Evolutionary conservation across 2,329 filamentous ascomycete genomes (phyloP), one percentile per base, ranked within the genome.

Genomic region (Monilinia polystroma): DNA sequence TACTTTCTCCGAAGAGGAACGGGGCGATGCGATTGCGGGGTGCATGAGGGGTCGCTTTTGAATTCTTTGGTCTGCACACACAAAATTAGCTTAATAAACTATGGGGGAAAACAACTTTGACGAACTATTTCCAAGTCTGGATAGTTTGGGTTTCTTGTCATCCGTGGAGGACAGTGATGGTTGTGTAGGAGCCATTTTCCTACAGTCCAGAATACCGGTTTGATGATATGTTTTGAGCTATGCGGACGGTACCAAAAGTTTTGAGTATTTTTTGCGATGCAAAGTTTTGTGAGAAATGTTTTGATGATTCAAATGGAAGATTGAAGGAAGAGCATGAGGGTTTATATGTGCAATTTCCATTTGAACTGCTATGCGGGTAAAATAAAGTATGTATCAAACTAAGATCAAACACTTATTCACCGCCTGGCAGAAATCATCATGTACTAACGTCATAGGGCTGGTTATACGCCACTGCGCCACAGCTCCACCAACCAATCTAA

Each of bases 21-120:
- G 70, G 6, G 68, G 70, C 2, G 70, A 58, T 23, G 74, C 64
- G 45, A 76, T 72, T 3, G 74, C 60, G 20, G 75, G 73, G 69
- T 77, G 76, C 47, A 76, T 67, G 58, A 77, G 74, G 5, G 75
- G 75, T 26, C 76, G 73, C 69, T 77, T 77, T 57, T 68, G 67
- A 35, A 77, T 75, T 67, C 70, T 72, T 47, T 74, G 70, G 53
- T 66, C 76, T 77, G 54, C 29, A 52, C n/a, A 35, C 16, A 32
- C 7, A 4, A 1, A 43, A 38, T 66, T 7, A 62, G 35, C 26
- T 20, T 54, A 14, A 20, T 51, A 49, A 63, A 16, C 68, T 72
- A 73, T 67, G 53, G 68, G 41, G 43, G 72, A 63, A 29, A 75
- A 67, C 11, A 67, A 66, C 23, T 73, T 64, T 58, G 73, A 70